Conservation (phyloP, 2,329 filamentous ascomycete species). For the Nigrospora sphaerica region DNA sequence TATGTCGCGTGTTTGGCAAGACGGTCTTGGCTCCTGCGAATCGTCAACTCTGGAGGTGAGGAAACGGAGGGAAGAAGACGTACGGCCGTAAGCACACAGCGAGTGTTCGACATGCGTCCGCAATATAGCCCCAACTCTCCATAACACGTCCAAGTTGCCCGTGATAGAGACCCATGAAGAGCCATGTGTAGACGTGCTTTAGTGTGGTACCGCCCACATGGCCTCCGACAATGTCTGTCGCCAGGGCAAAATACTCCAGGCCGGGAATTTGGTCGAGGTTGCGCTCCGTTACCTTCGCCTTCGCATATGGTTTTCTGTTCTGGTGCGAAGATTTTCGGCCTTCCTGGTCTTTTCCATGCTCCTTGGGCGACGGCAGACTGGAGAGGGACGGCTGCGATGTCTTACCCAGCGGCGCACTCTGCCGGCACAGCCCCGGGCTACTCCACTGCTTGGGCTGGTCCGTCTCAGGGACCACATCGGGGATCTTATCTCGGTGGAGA, state of each 20-base stretch:
- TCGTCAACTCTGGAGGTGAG: slow-evolving; percentile 1
- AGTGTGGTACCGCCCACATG: slow-evolving; percentile 73
- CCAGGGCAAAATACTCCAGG: slow-evolving; percentile 81
- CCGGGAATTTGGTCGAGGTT: slow-evolving; percentile 87
- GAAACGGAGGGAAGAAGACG: slow-evolving; percentile 23
- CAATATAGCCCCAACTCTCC: slow-evolving; percentile 67
- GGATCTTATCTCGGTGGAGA: slow-evolving; percentile 43
- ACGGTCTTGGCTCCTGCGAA: slow-evolving; percentile 38
- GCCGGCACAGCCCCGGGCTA: slow-evolving; percentile 14
- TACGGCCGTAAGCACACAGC: slow-evolving; percentile 72
- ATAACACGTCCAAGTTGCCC: slow-evolving; percentile 81
- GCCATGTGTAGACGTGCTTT: slow-evolving; percentile 75
- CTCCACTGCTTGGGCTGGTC: too few species aligned
- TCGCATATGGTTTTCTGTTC: slow-evolving; percentile 21
- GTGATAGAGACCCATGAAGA: slow-evolving; percentile 82
- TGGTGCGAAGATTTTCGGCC: slow-evolving; percentile 48
- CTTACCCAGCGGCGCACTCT: slow-evolving; percentile 42
- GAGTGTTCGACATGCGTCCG: slow-evolving; percentile 47
- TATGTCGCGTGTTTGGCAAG: slow-evolving; percentile 32
- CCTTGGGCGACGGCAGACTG: slow-evolving; percentile 44
- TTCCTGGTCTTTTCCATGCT: slow-evolving; percentile 34
- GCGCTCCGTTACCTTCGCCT: slow-evolving; percentile 27
- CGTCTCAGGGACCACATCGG: slow-evolving; percentile 49
- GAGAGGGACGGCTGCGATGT: slow-evolving; percentile 36
- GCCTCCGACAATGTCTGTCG: slow-evolving; percentile 78